A percentile compares a stretch with the other conserved stretches of the same genome.
These are phyloP conservation scores for Penicillium sp. DNA, from an alignment of 2,329 filamentous ascomycete genomes.

Conservation along the genomic window DNA sequence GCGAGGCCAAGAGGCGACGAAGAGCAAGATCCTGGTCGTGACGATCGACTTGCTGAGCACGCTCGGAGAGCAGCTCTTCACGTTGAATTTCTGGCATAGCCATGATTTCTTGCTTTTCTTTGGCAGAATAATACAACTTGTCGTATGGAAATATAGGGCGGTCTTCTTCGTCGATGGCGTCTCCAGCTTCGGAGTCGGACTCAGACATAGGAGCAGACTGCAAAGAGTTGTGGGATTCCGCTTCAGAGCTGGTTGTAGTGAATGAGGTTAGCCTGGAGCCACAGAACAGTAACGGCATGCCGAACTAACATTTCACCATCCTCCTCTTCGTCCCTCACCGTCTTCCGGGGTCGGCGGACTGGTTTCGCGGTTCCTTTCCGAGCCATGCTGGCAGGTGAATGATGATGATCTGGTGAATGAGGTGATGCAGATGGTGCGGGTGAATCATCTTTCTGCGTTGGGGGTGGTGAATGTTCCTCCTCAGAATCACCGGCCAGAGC, in stretches of 20 bases:
- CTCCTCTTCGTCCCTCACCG: slow-evolving; percentile 62
- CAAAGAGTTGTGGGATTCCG: slow-evolving; percentile 67
- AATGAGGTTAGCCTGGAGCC: slow-evolving; percentile 10
- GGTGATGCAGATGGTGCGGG: slow-evolving; percentile 54
- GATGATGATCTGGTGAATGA: slow-evolving; percentile 40
- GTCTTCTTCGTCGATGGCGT: slow-evolving; percentile 48
- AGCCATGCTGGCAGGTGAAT: slow-evolving; percentile 42
- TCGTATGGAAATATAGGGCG: slow-evolving; percentile 74
- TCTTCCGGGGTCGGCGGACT: slow-evolving; percentile 45
- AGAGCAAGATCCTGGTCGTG: slow-evolving; percentile 79
- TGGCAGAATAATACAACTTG: slow-evolving; percentile 71
- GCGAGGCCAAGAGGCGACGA: slow-evolving; percentile 68
- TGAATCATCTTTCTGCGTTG: slow-evolving; percentile 57
- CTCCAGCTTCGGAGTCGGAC: slow-evolving; percentile 73
- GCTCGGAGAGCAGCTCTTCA: slow-evolving; percentile 84
- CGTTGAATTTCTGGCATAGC: slow-evolving; percentile 84
- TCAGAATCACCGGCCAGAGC: slow-evolving; percentile 74
- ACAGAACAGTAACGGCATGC: background rate
- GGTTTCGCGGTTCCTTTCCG: slow-evolving; percentile 48
- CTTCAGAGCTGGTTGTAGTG: slow-evolving; percentile 58
- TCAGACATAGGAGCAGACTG: slow-evolving; percentile 87
- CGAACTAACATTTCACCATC: slow-evolving; percentile 78
- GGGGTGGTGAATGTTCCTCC: slow-evolving; percentile 52
- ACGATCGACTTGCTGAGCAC: slow-evolving; percentile 76
- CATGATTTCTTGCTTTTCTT: slow-evolving; percentile 77